These are phyloP conservation scores for Pilaira anomala DNA, from an alignment of 192 early-diverging fungal genomes.

Conservation along the genomic window DNA sequence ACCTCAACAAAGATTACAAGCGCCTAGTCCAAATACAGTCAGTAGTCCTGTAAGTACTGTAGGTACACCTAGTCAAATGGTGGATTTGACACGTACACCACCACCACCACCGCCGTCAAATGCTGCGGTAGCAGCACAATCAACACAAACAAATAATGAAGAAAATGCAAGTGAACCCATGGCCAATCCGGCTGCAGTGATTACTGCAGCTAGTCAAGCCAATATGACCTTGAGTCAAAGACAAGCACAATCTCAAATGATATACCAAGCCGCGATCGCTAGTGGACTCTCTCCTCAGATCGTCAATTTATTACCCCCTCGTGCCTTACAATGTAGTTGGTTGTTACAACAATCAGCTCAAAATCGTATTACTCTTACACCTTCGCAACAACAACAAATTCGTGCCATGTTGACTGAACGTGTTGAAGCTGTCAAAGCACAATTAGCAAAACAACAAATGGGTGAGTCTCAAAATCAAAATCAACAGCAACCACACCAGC, in stretches of 20 bases:
- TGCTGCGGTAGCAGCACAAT: not conserved
- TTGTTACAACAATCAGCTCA: conserved; percentile 29
- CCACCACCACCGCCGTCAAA: not conserved
- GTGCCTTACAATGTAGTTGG: conserved; percentile 35
- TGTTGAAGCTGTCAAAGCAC: conserved; percentile 15
- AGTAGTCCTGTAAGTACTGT: not conserved
- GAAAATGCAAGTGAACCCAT: not conserved
- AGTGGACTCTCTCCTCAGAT: conserved; percentile 29
- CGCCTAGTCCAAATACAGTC: not conserved
- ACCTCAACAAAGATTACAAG: not conserved
- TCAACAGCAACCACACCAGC: not conserved
- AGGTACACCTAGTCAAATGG: not conserved
- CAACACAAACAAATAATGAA: not conserved
- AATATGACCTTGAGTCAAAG: conserved; percentile 5
- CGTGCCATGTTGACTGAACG: conserved; percentile 24
- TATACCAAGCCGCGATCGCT: conserved; percentile 30
- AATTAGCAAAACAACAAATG: conserved; percentile 15
- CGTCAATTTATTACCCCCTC: conserved; percentile 20
- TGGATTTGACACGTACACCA: not conserved
- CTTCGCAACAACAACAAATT: conserved; percentile 33
- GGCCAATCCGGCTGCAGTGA: not conserved
- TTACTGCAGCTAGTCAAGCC: not conserved
- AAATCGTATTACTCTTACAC: conserved; percentile 15
- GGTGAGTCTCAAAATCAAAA: not conserved
- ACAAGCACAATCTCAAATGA: conserved; percentile 22